Conservation (phyloP, 345 rosid genomes). For the Pistacia integerrima region DNA sequence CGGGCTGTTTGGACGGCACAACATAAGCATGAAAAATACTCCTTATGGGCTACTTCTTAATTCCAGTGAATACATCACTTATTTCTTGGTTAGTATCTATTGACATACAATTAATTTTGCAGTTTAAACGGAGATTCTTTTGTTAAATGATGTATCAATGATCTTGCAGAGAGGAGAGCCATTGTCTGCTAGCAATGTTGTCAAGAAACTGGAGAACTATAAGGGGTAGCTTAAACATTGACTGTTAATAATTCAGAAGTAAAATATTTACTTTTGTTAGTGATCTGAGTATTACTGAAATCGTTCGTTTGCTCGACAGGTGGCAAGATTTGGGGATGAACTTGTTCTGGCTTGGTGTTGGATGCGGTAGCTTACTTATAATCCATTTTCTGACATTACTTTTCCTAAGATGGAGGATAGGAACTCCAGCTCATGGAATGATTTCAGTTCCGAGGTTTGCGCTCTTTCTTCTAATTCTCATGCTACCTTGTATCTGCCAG, state of each 20-base stretch:
- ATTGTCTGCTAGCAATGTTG: slow-evolving; percentile 43
- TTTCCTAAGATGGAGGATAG: slow-evolving; percentile 48
- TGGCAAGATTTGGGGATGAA: slow-evolving; percentile 56
- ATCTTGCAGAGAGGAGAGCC: slow-evolving; percentile 59
- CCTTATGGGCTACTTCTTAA: slow-evolving; percentile 46
- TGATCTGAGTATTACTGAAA: slow-evolving; percentile 8
- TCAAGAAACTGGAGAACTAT: slow-evolving; percentile 46
- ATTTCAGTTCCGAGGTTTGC: slow-evolving; percentile 49
- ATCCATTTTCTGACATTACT: slow-evolving; percentile 30
- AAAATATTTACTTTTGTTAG: not conserved
- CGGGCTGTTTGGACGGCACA: slow-evolving; percentile 26
- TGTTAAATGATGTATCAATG: not conserved
- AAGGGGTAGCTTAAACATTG: slow-evolving; percentile 36
- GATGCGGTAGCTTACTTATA: slow-evolving; percentile 37
- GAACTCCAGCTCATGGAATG: slow-evolving; percentile 36
- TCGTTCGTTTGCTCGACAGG: slow-evolving; percentile 26
- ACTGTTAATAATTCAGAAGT: not conserved
- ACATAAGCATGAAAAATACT: slow-evolving; percentile 35
- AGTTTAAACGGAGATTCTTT: not conserved
- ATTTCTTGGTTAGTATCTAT: slow-evolving; percentile 45
- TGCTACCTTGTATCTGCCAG: slow-evolving; percentile 53
- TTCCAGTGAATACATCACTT: slow-evolving; percentile 44
- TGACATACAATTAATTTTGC: not conserved
- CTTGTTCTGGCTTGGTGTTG: slow-evolving; percentile 54
- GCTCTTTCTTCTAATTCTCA: slow-evolving; percentile 48